These are phyloP conservation scores for Trametes meyenii DNA, from an alignment of 768 basidiomycete species.

Conservation along the genomic window DNA sequence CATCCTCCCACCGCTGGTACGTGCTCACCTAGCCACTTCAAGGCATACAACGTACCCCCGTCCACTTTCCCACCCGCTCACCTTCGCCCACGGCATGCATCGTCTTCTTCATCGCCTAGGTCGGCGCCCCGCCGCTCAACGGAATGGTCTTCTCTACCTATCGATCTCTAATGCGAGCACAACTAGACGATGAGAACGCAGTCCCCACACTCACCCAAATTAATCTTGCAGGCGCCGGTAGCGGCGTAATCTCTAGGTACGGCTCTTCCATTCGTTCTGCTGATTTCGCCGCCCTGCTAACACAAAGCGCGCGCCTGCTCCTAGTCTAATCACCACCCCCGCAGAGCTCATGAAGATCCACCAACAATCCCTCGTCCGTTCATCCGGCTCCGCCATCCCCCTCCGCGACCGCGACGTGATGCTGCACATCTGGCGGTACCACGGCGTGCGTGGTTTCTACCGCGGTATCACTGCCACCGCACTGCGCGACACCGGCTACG, in stretches of 20 bases:
- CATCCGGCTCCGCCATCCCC: conserved; percentile 21
- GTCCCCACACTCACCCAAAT: conserved; percentile 74
- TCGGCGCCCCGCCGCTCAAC: conserved; percentile 71
- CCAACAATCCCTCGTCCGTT: conserved; percentile 56
- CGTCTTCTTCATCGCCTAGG: conserved; percentile 19
- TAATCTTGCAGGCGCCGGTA: conserved; percentile 75
- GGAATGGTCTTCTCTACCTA: conserved; percentile 88
- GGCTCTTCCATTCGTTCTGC: conserved; percentile 32
- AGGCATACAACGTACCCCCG: not conserved
- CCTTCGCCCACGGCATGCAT: not conserved
- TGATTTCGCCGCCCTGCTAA: not conserved
- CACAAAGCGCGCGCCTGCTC: not conserved
- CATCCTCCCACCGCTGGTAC: conserved; percentile 77
- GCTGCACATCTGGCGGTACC: conserved; percentile 51
- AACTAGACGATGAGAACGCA: conserved; percentile 48
- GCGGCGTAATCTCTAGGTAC: conserved; percentile 80
- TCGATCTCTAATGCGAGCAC: conserved; percentile 72
- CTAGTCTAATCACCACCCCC: conserved; percentile 75
- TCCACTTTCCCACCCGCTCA: not conserved
- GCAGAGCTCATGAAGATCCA: conserved; percentile 89
- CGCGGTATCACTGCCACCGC: conserved; percentile 76
- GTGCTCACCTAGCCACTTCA: conserved; percentile 28
- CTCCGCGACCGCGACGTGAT: conserved; percentile 52
- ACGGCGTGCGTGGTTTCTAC: conserved; percentile 71
- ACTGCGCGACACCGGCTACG: conserved; percentile 79